Percentiles rank a stretch among this genome's conserved stretches.
phyloP scores from a whole-genome alignment of 352 stramenopile species.

The Pythium brachiatum region DNA sequence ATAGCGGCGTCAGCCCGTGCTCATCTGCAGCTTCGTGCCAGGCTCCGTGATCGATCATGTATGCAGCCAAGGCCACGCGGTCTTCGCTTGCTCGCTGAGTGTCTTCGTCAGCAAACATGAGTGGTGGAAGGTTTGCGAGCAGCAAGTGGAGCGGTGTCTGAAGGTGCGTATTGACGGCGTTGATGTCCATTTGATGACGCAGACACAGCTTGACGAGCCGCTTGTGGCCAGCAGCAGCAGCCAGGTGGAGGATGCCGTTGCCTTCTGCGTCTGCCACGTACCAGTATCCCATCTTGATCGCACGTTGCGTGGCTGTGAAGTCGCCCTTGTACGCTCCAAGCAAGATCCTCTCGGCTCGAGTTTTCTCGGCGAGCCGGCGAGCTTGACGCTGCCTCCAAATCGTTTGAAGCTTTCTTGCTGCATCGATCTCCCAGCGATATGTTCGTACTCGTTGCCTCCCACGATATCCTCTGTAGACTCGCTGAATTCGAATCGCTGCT shows the following conservation, averaged over 20 bases:
- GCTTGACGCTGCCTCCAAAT: conserved; percentile 52
- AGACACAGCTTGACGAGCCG: conserved; percentile 83
- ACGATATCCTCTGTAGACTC: conserved; percentile 44
- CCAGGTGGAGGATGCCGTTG: conserved; percentile 74
- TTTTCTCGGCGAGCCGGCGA: conserved; percentile 30
- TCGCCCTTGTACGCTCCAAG: conserved; percentile 68
- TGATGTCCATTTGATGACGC: conserved; percentile 70
- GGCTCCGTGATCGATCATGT: conserved; percentile 86
- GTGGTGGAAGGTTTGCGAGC: conserved; percentile 47
- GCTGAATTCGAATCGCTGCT: conserved; percentile 57
- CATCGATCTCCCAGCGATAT: conserved; percentile 38
- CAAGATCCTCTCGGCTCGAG: conserved; percentile 59
- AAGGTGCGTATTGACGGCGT: conserved; percentile 46
- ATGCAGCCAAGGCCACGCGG: conserved; percentile 53
- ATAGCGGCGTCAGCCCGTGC: conserved; percentile 58
- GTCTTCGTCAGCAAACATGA: conserved; percentile 15
- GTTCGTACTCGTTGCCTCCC: conserved; percentile 36
- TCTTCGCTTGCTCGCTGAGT: conserved; percentile 25
- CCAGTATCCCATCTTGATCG: conserved; percentile 48
- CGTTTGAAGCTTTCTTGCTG: conserved; percentile 50
- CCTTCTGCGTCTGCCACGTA: conserved; percentile 52
- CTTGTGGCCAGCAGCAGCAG: conserved; percentile 63
- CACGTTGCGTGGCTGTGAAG: conserved; percentile 61
- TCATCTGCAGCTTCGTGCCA: conserved; percentile 75
- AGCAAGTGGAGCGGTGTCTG: conserved; percentile 76